Evolutionary conservation across 257 asterid species (phyloP).

Genomic region (Nicotiana attenuata): DNA sequence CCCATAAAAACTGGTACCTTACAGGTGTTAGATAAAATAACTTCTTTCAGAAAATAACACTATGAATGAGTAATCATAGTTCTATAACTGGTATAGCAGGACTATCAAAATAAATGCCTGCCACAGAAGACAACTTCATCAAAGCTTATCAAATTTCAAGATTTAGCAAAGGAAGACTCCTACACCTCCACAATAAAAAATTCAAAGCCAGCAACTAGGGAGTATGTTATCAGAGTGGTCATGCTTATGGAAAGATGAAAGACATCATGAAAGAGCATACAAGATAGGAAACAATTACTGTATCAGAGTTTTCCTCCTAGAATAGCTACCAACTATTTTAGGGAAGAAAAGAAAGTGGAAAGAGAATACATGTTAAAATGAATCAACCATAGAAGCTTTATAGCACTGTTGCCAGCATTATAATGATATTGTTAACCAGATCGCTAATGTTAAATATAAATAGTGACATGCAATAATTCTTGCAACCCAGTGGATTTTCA

Average conservation of each 20-base stretch:
- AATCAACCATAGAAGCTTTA: background rate
- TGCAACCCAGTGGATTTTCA: background rate
- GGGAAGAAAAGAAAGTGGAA: background rate
- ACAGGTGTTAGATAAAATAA: background rate
- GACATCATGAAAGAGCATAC: background rate
- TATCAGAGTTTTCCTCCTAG: background rate
- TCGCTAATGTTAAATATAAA: background rate
- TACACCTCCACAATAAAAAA: background rate
- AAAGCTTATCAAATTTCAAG: background rate
- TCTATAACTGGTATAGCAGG: background rate
- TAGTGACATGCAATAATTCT: background rate
- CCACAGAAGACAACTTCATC: background rate
- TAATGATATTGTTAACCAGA: background rate
- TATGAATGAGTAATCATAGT: background rate
- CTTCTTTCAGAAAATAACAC: background rate
- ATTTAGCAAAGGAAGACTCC: background rate
- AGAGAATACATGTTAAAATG: background rate
- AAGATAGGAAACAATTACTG: background rate
- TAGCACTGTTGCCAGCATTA: background rate
- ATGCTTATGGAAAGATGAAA: background rate
- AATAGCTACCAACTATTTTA: background rate
- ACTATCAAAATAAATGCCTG: background rate
- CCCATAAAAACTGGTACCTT: background rate
- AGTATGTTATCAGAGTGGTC: background rate
- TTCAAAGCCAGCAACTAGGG: background rate